phyloP scores from a whole-genome alignment of 306 rosid species.

The Cucurbita pepo region DNA sequence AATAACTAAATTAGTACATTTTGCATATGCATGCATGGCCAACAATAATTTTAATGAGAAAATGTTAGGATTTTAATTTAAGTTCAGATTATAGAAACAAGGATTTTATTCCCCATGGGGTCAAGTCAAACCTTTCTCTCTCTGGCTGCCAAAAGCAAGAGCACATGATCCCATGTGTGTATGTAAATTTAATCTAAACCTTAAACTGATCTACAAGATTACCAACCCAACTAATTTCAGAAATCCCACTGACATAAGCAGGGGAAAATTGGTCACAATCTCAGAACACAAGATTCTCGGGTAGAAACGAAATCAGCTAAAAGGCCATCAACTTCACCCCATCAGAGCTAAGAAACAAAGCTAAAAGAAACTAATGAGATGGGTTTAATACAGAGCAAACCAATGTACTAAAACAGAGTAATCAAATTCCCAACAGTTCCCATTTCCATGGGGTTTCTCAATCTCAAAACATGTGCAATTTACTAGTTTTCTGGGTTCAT shows the following conservation, averaged over 20 bases:
- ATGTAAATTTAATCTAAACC: background rate
- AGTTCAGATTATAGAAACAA: background rate
- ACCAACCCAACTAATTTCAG: background rate
- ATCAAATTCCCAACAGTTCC: background rate
- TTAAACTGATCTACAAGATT: background rate
- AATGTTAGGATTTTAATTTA: constrained; percentile 1
- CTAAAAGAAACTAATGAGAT: background rate
- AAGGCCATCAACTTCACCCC: background rate
- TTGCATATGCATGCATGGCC: constrained; percentile 7
- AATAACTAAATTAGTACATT: background rate
- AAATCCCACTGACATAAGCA: background rate
- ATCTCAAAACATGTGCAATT: background rate
- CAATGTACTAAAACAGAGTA: background rate
- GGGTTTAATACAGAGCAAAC: background rate
- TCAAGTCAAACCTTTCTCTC: constrained; percentile 8
- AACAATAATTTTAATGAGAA: background rate
- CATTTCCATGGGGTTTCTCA: background rate
- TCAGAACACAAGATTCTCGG: background rate
- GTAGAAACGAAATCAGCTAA: background rate
- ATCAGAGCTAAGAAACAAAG: background rate
- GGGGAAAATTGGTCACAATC: background rate
- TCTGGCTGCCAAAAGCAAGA: background rate
- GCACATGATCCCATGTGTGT: constrained; percentile 9
- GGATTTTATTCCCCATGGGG: background rate
- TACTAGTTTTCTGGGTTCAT: background rate